Percentiles rank a stretch among this genome's conserved stretches.
Evolutionary conservation across 768 basidiomycete species (phyloP).

Genomic region (Dictyophora rubrovolvata): DNA sequence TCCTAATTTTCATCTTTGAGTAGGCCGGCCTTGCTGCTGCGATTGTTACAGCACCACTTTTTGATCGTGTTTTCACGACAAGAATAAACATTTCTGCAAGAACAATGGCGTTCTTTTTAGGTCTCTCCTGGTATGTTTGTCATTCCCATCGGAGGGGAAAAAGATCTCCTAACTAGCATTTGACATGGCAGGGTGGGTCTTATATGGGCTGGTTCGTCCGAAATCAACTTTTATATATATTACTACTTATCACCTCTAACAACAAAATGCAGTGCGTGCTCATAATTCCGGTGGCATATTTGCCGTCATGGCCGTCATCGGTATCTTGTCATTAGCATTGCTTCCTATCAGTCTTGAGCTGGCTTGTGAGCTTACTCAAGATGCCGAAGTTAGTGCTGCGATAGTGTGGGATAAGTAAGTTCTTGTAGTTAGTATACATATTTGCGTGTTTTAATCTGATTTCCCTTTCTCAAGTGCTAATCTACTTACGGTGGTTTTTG

Average conservation of each 20-base stretch:
- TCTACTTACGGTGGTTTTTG: conserved; percentile 47
- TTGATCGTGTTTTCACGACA: conserved; percentile 69
- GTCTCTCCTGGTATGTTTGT: conserved; percentile 32
- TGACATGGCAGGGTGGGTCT: conserved; percentile 42
- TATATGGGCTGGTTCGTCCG: conserved; percentile 64
- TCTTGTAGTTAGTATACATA: neutral
- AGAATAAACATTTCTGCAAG: conserved; percentile 57
- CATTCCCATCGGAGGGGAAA: neutral
- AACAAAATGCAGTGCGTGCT: conserved; percentile 43
- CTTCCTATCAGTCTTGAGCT: conserved; percentile 72
- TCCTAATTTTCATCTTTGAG: neutral
- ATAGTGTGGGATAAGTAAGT: conserved; percentile 67
- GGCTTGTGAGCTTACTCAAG: conserved; percentile 68
- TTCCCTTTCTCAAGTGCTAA: conserved; percentile 41
- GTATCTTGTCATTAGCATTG: conserved; percentile 53
- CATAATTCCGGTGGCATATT: conserved; percentile 53
- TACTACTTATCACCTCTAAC: neutral
- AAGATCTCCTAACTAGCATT: neutral
- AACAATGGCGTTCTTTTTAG: conserved; percentile 50
- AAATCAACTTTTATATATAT: neutral
- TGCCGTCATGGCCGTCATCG: conserved; percentile 58
- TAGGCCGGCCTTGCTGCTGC: conserved; percentile 57
- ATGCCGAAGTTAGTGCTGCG: conserved; percentile 68
- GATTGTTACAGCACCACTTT: conserved; percentile 57
- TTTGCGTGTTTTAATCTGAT: neutral